A percentile compares a stretch with the other conserved stretches of the same genome.
Evolutionary conservation across 2,329 filamentous ascomycete genomes (phyloP).

Genomic region (Sclerotinia minor): DNA sequence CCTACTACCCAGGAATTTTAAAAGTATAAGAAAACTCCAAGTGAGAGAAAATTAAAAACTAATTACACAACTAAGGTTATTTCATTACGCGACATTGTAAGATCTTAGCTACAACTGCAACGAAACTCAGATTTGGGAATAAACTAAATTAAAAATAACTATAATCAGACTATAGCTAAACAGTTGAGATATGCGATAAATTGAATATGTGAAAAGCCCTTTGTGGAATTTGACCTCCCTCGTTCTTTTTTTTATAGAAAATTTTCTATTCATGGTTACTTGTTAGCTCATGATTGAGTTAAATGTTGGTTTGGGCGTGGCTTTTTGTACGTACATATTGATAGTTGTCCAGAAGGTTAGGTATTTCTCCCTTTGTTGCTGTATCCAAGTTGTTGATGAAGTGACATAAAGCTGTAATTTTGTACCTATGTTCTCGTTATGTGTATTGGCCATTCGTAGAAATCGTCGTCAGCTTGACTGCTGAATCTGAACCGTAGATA

Average conservation of each 20-base stretch:
- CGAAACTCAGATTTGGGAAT: too few relatives aligned
- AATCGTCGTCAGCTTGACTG: not conserved
- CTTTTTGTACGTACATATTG: not conserved
- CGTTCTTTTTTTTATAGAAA: too few relatives aligned
- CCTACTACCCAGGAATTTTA: too few relatives aligned
- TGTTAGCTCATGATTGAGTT: not conserved
- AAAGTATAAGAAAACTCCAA: not conserved
- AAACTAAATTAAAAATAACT: not conserved
- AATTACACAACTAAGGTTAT: not conserved
- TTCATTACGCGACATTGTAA: too few relatives aligned
- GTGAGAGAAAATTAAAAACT: not conserved
- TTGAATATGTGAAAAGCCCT: not conserved
- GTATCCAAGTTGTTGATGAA: not conserved
- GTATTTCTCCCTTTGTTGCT: too few relatives aligned
- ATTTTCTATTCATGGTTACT: not conserved
- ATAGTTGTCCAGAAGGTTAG: not conserved
- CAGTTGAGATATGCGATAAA: not conserved
- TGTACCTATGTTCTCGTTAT: not conserved
- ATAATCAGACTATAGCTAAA: not conserved
- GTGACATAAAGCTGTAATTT: not conserved
- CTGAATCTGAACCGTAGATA: not conserved
- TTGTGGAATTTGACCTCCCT: not conserved
- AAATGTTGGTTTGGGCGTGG: not conserved
- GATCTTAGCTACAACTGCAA: not conserved
- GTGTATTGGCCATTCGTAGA: not conserved